Evolutionary conservation across 495 filamentous ascomycete genomes (phyloP).

Genomic region (Talaromyces borbonicus): DNA sequence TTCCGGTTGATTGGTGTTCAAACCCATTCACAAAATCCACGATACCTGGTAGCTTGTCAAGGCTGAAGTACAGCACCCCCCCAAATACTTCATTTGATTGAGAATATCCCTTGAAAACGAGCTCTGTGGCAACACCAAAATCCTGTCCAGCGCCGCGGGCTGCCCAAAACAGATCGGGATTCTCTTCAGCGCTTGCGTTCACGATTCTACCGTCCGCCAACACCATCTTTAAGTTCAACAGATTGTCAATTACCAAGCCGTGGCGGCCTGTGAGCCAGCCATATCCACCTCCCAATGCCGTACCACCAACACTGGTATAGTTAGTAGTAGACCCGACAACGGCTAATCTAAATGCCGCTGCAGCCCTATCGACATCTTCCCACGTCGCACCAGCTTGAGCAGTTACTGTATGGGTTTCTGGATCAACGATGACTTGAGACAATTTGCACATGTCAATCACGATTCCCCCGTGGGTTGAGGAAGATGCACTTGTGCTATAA

Average conservation of each 20-base stretch:
- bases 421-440: slow-evolving; percentile 31
- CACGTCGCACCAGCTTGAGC: slow-evolving; percentile 39
- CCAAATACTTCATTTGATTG: slow-evolving; percentile 28
- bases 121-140: slow-evolving; percentile 31
- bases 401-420: slow-evolving; percentile 25
- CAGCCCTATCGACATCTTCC: slow-evolving; percentile 39
- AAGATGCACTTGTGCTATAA: slow-evolving; percentile 41
- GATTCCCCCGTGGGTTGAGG: slow-evolving; percentile 35
- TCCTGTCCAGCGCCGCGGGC: slow-evolving; percentile 28
- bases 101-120: slow-evolving; percentile 27
- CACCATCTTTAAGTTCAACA: slow-evolving; percentile 32
- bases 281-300: slow-evolving; percentile 44
- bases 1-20: slow-evolving; percentile 11
- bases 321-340: slow-evolving; percentile 45
- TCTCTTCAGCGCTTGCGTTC: slow-evolving; percentile 18
- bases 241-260: slow-evolving; percentile 39
- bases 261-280: slow-evolving; percentile 35
- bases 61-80: slow-evolving; percentile 29
- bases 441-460: slow-evolving; percentile 40
- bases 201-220: slow-evolving; percentile 33
- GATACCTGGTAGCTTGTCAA: slow-evolving; percentile 23
- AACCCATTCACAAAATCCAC: slow-evolving; percentile 32
- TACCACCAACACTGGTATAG: slow-evolving; percentile 44
- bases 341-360: slow-evolving; percentile 33
- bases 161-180: slow-evolving; percentile 36